Evolutionary conservation across 805 yeast species (phyloP), one percentile per base, ranked within the genome.

Genomic region (Pichia nanzhaoensis): DNA sequence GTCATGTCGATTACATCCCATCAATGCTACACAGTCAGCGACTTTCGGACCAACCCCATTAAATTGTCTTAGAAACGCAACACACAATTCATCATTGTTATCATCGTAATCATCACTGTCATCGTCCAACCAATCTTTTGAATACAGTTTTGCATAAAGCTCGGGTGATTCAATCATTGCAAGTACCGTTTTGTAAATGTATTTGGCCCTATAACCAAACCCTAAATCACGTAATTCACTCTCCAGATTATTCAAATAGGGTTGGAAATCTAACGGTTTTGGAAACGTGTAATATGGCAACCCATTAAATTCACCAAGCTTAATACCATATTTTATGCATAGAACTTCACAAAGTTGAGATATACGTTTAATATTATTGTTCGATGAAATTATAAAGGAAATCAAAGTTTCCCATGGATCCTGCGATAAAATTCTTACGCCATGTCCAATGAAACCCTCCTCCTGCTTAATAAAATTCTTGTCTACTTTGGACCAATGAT

Each of bases 21-120:
- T 91, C 37, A 93, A 68, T 51, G 95, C 82, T 14, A 93, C 93
- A 61, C 99, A 93, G 55, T 93, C 99, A 0, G 99, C 97, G 1
- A 93, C 98, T 65, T 93, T 93, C 0, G 98, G 98, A 0, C 99
- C 99, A 0, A 93, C 96, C 1, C 99, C 99, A 3, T 75, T 70
- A 54, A 84, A 82, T 49, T 75, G 70, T 51, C 83, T 68, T 35
- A 93, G 65, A 40, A 73, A 78, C 6, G 70, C 68, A 49, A 80
- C 84, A 31, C 63, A 57, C 2, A 82, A 80, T 5, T 69, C 73
- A 37, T 55, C 59, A 10, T 53, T 36, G 18, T 47, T 49, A 16
- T 31, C 30, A 9, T 89, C 38, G 18, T 47, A 49, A 16, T 31
- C 30, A 9, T 89, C 33, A 30, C n/a, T 13, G 16, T 30, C 33